Evolutionary conservation across 2,329 filamentous ascomycete genomes (phyloP), one percentile per base, ranked within the genome.

Genomic region (Aspergillus candidus): DNA sequence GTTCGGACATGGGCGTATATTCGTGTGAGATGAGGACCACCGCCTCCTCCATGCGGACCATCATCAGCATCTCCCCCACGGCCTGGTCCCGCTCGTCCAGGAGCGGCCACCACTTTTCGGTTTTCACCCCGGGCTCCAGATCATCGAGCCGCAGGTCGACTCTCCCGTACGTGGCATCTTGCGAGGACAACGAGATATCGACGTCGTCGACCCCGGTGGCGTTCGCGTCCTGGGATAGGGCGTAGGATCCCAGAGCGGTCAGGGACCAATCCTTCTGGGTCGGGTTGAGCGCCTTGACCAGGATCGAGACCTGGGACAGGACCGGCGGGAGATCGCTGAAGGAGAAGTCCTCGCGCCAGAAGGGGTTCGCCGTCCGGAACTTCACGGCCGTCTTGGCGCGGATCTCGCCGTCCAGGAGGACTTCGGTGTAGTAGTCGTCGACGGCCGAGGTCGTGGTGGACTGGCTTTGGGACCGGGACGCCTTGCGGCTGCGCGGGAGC

Each of bases 51-150:
- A 93, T 82, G 35, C 84, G 82, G 15, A 94, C 75, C 59, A 83
- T 88, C 67, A 96, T 80, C 40, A 94, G 75, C 72, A 95, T 84
- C 49, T 90, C 88, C 22, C 90, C 91, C 38, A 94, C 78, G 1
- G 76, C 73, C 55, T 89, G 84, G 48, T 87, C 82, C 51, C 79
- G 82, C 52, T 85, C 83, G 57, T 95, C 88, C 38, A 83, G 68
- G 15, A 95, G 80, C 12, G 83, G 84, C 72, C 88, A 85, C 91
- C 91, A 96, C 58, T 89, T 84, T 65, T 97, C 91, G 30, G 83
- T 77, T 45, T 91, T 86, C 58, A 84, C 84, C 12, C 83, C 84
- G 0, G 80, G 76, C 32, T 91, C 86, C 12, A 95, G 67, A 50
- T 89, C 84, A 46, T 90, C 84, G 6, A 96, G 72, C 14, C 83